Conservation (phyloP, 306 rosid species). For the Abrus precatorius region DNA sequence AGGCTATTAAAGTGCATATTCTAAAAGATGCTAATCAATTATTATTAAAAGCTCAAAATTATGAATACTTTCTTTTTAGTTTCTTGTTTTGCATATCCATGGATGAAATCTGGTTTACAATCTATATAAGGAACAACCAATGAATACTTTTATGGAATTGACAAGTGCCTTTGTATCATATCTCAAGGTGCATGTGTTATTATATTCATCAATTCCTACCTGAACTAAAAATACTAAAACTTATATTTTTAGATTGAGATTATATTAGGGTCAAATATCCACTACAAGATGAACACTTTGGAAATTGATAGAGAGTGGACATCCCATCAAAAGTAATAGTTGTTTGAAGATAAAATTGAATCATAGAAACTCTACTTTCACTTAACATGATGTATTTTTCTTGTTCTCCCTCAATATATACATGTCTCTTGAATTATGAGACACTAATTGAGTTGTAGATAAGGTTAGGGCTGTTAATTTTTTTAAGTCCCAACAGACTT, state of each 20-base stretch:
- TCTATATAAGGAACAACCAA: slow-evolving; percentile 43
- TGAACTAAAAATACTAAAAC: accelerated
- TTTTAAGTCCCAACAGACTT: too few species aligned
- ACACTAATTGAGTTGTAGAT: slow-evolving; percentile 50
- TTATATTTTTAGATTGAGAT: slow-evolving; percentile 52
- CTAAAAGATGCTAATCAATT: slow-evolving; percentile 53
- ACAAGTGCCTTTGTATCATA: slow-evolving; percentile 45
- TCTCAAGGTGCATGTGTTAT: slow-evolving; percentile 43
- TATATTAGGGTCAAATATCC: slow-evolving; percentile 44
- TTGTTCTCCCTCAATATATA: slow-evolving; percentile 43
- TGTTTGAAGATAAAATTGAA: slow-evolving; percentile 48
- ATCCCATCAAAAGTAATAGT: slow-evolving; percentile 64
- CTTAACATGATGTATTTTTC: slow-evolving; percentile 1
- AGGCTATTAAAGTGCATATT: slow-evolving; percentile 38
- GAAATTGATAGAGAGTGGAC: slow-evolving; percentile 43
- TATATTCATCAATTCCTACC: slow-evolving; percentile 59
- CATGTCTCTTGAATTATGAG: slow-evolving; percentile 48
- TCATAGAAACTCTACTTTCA: background rate
- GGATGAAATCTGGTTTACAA: slow-evolving; percentile 58
- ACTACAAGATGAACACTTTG: slow-evolving; percentile 36
- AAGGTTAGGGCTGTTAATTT: too few species aligned
- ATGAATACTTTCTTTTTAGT: slow-evolving; percentile 37
- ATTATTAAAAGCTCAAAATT: slow-evolving; percentile 9
- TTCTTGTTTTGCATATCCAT: slow-evolving; percentile 50
- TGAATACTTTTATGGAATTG: slow-evolving; percentile 53